Evolutionary conservation across 192 early-diverging fungal genomes (phyloP).

Genomic region (Haplosporangium gracile): DNA sequence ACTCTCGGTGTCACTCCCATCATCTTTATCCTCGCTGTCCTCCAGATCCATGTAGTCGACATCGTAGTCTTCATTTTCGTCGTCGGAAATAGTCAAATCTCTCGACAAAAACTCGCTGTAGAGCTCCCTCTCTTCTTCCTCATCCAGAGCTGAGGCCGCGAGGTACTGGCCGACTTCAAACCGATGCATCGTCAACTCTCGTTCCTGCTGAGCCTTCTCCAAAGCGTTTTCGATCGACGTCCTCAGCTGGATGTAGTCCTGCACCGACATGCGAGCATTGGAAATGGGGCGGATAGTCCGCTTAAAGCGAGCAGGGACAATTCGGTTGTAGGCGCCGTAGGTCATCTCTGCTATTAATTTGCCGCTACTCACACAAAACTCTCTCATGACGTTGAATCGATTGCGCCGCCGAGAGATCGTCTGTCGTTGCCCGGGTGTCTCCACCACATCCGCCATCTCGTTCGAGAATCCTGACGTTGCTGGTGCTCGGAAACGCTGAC

Average conservation of each 20-base stretch:
- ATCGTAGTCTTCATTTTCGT: slow-evolving; percentile 36
- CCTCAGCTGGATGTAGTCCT: slow-evolving; percentile 37
- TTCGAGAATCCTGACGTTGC: slow-evolving; percentile 34
- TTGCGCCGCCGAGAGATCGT: slow-evolving; percentile 28
- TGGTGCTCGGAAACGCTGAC: not conserved
- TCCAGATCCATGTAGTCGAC: slow-evolving; percentile 22
- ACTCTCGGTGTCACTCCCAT: not conserved
- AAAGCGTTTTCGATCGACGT: slow-evolving; percentile 29
- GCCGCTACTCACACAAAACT: slow-evolving; percentile 32
- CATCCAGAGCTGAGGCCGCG: slow-evolving; percentile 14
- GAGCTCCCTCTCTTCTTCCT: slow-evolving; percentile 45
- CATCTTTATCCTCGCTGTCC: slow-evolving; percentile 2
- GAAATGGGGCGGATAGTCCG: not conserved
- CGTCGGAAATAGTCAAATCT: slow-evolving; percentile 32
- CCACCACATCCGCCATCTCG: slow-evolving; percentile 40
- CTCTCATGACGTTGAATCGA: slow-evolving; percentile 42
- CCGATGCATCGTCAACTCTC: not conserved
- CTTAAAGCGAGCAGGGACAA: slow-evolving; percentile 35
- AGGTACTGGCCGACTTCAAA: not conserved
- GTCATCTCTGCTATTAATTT: slow-evolving; percentile 26
- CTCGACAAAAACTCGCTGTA: slow-evolving; percentile 41
- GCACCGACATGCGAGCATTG: slow-evolving; percentile 23
- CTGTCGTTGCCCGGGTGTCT: slow-evolving; percentile 34
- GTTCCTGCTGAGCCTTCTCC: slow-evolving; percentile 23
- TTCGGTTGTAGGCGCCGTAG: slow-evolving; percentile 16